phyloP scores from a whole-genome alignment of 2,329 filamentous ascomycete genomes.

The Talaromyces atroroseus region DNA sequence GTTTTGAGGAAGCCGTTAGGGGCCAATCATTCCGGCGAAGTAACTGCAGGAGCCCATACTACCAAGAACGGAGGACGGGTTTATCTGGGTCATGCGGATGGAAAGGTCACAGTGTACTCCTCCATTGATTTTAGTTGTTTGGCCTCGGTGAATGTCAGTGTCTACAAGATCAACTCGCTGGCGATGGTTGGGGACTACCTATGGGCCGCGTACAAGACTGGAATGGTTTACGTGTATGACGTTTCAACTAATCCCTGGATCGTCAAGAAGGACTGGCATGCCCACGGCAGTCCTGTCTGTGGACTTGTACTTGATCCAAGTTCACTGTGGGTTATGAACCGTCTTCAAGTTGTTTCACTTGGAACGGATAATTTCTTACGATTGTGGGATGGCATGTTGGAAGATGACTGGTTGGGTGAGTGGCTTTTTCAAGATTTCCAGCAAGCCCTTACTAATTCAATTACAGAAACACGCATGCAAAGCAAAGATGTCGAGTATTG shows the following conservation, averaged over 20 bases:
- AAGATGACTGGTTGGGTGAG: constrained; percentile 83
- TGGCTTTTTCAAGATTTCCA: constrained; percentile 7
- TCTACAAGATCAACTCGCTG: constrained; percentile 91
- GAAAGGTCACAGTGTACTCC: constrained; percentile 92
- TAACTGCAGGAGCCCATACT: constrained; percentile 75
- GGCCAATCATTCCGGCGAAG: constrained; percentile 71
- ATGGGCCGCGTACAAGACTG: constrained; percentile 93
- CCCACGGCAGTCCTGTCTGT: constrained; percentile 76
- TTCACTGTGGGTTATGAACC: constrained; percentile 78
- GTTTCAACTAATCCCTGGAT: constrained; percentile 75
- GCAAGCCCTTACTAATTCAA: constrained; percentile 17
- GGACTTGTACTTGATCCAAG: constrained; percentile 72
- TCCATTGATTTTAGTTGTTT: constrained; percentile 69
- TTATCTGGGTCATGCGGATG: constrained; percentile 87
- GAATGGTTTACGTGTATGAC: constrained; percentile 91
- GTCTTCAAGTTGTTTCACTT: constrained; percentile 77
- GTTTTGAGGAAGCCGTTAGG: constrained; percentile 65
- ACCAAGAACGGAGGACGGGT: constrained; percentile 70
- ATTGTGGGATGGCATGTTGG: constrained; percentile 85
- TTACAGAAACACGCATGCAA: constrained; percentile 74
- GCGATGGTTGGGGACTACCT: constrained; percentile 74
- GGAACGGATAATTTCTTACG: constrained; percentile 81
- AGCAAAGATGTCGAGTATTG: constrained; percentile 76
- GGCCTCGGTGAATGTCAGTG: constrained; percentile 76
- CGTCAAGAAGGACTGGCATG: constrained; percentile 90